Percentiles rank a stretch among this genome's conserved stretches.
phyloP scores from a whole-genome alignment of 257 asterid genomes.

The Nyctanthes arbortristis region DNA sequence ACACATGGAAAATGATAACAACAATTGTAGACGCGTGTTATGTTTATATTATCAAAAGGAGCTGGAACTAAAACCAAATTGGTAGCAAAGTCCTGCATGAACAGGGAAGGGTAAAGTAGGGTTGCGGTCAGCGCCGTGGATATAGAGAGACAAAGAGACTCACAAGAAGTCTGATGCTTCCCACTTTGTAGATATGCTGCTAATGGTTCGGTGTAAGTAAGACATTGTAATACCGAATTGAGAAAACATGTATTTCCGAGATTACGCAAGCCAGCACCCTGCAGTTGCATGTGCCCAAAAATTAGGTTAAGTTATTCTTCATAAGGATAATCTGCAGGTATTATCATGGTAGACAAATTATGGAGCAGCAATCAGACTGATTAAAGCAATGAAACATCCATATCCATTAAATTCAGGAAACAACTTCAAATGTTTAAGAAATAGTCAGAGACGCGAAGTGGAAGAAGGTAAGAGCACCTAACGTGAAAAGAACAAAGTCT shows the following conservation, averaged over 20 bases:
- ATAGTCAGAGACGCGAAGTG: neutral
- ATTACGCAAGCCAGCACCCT: conserved; percentile 99
- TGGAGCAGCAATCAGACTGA: neutral
- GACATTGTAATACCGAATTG: conserved; percentile 90
- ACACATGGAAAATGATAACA: neutral
- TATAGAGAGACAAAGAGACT: conserved; percentile 34
- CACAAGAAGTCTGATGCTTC: conserved; percentile 89
- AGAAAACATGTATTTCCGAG: conserved; percentile 97
- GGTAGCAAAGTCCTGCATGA: neutral
- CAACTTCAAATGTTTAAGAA: neutral
- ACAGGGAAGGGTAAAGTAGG: neutral
- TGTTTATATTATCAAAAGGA: neutral
- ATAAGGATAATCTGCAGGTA: neutral
- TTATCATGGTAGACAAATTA: neutral
- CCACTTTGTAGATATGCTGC: conserved; percentile 99
- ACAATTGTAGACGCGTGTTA: neutral
- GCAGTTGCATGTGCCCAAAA: conserved; percentile 29
- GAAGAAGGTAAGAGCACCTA: neutral
- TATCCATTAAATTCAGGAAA: neutral
- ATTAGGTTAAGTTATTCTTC: conserved; percentile 21
- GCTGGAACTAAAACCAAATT: neutral
- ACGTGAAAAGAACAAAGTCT: neutral
- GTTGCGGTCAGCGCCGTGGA: no score
- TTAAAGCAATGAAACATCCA: neutral
- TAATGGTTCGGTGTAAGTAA: conserved; percentile 95